Percentiles rank a stretch among this genome's conserved stretches.
Evolutionary conservation across 352 stramenopile species (phyloP).

Genomic region (Phytophthora niederhauseri): DNA sequence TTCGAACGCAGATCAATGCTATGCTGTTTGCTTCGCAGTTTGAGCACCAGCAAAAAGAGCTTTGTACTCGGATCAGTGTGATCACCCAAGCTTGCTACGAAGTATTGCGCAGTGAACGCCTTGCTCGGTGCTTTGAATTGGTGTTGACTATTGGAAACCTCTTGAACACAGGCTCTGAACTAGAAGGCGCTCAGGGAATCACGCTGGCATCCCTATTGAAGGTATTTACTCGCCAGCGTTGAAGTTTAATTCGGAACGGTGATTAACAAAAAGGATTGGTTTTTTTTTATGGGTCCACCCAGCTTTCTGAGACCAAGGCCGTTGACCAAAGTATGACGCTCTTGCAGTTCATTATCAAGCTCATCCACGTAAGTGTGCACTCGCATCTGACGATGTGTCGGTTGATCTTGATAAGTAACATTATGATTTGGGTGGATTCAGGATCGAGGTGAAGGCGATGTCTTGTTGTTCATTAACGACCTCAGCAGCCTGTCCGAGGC

Average conservation of each 20-base stretch:
- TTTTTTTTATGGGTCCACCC: not conserved
- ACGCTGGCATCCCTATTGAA: slow-evolving; percentile 81
- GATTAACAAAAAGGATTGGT: not conserved
- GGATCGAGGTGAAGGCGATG: slow-evolving; percentile 75
- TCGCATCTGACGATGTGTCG: not conserved
- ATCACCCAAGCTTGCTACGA: slow-evolving; percentile 73
- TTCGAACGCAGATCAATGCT: slow-evolving; percentile 52
- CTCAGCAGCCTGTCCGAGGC: slow-evolving; percentile 54
- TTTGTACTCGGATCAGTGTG: slow-evolving; percentile 46
- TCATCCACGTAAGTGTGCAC: slow-evolving; percentile 71
- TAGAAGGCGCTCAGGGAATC: slow-evolving; percentile 69
- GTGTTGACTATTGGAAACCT: slow-evolving; percentile 78
- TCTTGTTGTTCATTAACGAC: slow-evolving; percentile 72
- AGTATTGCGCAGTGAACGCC: slow-evolving; percentile 68
- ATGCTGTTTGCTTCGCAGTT: slow-evolving; percentile 79
- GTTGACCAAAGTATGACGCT: slow-evolving; percentile 76
- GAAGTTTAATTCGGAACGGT: not conserved
- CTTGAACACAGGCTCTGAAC: slow-evolving; percentile 73
- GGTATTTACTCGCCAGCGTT: slow-evolving; percentile 26
- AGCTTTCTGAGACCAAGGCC: slow-evolving; percentile 86
- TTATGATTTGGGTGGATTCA: slow-evolving; percentile 21
- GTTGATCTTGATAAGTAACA: not conserved
- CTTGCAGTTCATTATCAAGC: slow-evolving; percentile 78
- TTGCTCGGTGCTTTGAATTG: slow-evolving; percentile 79
- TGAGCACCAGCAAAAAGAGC: slow-evolving; percentile 55